phyloP scores from a whole-genome alignment of 2,329 filamentous ascomycete species.

The Cladosporium oxysporum region DNA sequence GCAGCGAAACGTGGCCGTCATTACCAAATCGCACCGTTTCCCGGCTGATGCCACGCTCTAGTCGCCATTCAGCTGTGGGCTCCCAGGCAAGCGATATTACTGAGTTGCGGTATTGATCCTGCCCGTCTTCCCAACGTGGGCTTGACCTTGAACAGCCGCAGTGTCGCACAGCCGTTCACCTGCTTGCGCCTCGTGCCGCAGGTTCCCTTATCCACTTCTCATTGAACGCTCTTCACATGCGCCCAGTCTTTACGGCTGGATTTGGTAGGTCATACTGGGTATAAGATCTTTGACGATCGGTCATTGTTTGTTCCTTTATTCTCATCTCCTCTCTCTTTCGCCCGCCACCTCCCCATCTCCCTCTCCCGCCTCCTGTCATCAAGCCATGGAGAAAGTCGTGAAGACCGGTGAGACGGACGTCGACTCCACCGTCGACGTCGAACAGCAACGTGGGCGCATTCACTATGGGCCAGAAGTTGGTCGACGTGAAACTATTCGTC shows the following conservation, averaged over 20 bases:
- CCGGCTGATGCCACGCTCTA: slow-evolving; percentile 5
- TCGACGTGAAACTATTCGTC: slow-evolving; percentile 31
- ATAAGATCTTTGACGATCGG: slow-evolving; percentile 1
- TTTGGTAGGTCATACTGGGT: background rate
- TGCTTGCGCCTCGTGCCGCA: slow-evolving; percentile 1
- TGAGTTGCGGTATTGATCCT: slow-evolving; percentile 5
- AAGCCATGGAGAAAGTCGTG: slow-evolving; percentile 13
- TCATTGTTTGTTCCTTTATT: slow-evolving; percentile 1
- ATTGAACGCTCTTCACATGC: slow-evolving; percentile 12
- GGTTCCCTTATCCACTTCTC: slow-evolving; percentile 5
- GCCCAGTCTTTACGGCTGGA: background rate
- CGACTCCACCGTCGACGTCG: slow-evolving; percentile 18
- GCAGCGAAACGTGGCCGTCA: background rate
- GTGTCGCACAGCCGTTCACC: slow-evolving; percentile 4
- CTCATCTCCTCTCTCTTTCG: background rate
- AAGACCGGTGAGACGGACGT: slow-evolving; percentile 11
- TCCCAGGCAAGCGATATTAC: slow-evolving; percentile 7
- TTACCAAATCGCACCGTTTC: slow-evolving; percentile 6
- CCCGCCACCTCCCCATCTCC: background rate
- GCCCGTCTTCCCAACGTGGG: background rate
- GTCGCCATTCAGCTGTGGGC: background rate
- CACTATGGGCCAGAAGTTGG: slow-evolving; percentile 40
- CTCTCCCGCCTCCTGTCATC: background rate
- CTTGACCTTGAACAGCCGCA: slow-evolving; percentile 1
- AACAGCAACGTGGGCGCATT: slow-evolving; percentile 17